Conservation (phyloP, 2,329 filamentous ascomycete genomes). For the Pseudogymnoascus sp. region DNA sequence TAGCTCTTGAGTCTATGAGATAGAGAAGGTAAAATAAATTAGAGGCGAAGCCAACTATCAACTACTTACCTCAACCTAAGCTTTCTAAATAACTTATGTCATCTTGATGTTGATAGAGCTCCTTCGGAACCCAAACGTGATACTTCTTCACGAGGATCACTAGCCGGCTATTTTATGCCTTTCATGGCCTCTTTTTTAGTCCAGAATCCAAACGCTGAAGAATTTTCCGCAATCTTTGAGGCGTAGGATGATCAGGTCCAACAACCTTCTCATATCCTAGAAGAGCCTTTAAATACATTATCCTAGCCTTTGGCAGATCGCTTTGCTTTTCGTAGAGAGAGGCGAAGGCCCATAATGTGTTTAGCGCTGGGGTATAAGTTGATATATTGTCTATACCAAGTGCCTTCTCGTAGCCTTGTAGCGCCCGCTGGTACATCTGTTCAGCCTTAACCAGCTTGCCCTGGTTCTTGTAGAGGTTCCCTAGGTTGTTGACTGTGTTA, state of each 20-base stretch:
- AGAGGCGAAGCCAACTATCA: not conserved
- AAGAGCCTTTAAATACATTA: slow-evolving; percentile 18
- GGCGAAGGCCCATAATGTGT: slow-evolving; percentile 22
- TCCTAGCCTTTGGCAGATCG: slow-evolving; percentile 17
- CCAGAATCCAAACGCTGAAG: not conserved
- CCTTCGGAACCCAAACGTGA: not conserved
- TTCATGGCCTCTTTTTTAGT: not conserved
- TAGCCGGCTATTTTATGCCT: not conserved
- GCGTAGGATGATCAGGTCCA: slow-evolving; percentile 17
- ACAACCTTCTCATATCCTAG: slow-evolving; percentile 18
- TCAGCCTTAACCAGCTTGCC: too few relatives aligned
- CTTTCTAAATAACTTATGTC: not conserved
- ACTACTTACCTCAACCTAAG: not conserved
- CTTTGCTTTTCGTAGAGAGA: too few relatives aligned
- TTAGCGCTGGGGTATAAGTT: slow-evolving; percentile 25
- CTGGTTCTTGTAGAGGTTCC: too few relatives aligned
- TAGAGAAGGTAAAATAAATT: not conserved
- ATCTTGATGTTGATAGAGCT: not conserved
- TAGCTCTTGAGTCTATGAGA: too few relatives aligned
- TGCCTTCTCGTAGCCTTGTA: slow-evolving; percentile 24
- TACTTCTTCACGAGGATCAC: not conserved
- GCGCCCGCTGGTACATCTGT: slow-evolving; percentile 26
- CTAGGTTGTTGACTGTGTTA: too few relatives aligned
- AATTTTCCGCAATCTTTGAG: not conserved
- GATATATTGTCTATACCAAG: slow-evolving; percentile 17